Evolutionary conservation across 768 basidiomycete genomes (phyloP), one percentile per base, ranked within the genome.

Genomic region (Suillus luteus): DNA sequence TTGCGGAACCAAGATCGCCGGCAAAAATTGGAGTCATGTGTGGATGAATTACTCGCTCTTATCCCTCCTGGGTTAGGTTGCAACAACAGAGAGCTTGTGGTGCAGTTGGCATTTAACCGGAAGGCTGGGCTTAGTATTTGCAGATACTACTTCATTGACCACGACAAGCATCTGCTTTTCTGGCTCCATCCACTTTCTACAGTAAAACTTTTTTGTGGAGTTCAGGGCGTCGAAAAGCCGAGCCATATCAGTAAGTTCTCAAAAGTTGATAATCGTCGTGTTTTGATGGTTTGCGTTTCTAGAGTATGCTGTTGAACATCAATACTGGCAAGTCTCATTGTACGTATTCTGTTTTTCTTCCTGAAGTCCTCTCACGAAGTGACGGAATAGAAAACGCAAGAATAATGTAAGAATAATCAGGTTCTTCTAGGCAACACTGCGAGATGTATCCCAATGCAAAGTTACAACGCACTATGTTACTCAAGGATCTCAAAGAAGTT

Each of bases 121-220:
- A 12, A 12, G 38, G 1, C 57, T 19, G 1, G 1, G 12, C 10
- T 2, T 5, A 1, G 10, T 19, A 59, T 65, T 19, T 65, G 52
- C 46, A 19, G 55, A 17, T 85, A 85, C 66, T 85, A 84, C 65
- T 80, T 80, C 54, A 78, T 79, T 7, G 76, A 84, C 62, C 83
- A 85, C 55, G 35, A 65, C 0, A 71, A 69, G 0, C 78, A 80
- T 14, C 67, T 73, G 5, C 71, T 85, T 15, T 86, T 86, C 63
- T 87, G 82, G 77, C 62, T 85, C 33, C 78, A 85, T 51, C 63
- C 75, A 0, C 79, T 76, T 38, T 64, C 77, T 3, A 73, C 80
- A 5, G 61, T 57, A 0, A 48, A 71, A 35, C 68, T 83, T 41
- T 63, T 78, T 70, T 72, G 11, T 49, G 31, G 75, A 80, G 40